Percentiles rank a stretch among this genome's conserved stretches.
phyloP scores from a whole-genome alignment of 371 early-diverging fungal species.

The Parasitella parasitica region DNA sequence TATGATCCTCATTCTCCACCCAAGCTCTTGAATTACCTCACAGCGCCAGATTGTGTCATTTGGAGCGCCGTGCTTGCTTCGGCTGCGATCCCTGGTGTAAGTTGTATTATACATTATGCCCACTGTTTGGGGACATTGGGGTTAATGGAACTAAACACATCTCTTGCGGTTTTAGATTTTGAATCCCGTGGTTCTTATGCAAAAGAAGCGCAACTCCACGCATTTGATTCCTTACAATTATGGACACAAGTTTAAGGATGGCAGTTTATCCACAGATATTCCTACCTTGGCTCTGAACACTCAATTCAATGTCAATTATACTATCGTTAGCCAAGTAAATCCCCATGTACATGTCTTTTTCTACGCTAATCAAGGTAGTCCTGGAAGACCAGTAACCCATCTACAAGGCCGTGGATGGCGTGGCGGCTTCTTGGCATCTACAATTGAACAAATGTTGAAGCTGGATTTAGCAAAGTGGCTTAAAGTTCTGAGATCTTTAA shows the following conservation, averaged over 20 bases:
- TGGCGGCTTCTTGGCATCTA: slow-evolving; percentile 85
- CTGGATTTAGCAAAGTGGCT: slow-evolving; percentile 89
- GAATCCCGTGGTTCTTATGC: slow-evolving; percentile 78
- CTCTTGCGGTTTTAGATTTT: slow-evolving; percentile 57
- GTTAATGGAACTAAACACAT: background rate
- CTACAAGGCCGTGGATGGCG: slow-evolving; percentile 66
- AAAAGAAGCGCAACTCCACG: slow-evolving; percentile 65
- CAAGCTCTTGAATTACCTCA: slow-evolving; percentile 84
- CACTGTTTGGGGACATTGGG: slow-evolving; percentile 9
- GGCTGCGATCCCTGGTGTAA: slow-evolving; percentile 54
- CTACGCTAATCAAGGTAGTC: slow-evolving; percentile 72
- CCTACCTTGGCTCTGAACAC: slow-evolving; percentile 73
- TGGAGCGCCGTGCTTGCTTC: slow-evolving; percentile 74
- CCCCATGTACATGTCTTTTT: slow-evolving; percentile 89
- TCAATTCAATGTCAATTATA: slow-evolving; percentile 85
- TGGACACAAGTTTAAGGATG: slow-evolving; percentile 86
- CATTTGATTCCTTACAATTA: slow-evolving; percentile 73
- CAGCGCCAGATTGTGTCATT: slow-evolving; percentile 87
- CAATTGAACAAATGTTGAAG: slow-evolving; percentile 77
- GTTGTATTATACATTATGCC: background rate
- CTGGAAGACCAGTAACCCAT: slow-evolving; percentile 71
- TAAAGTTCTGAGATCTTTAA: slow-evolving; percentile 73
- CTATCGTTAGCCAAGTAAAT: slow-evolving; percentile 89
- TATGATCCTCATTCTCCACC: slow-evolving; percentile 79
- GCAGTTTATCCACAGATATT: slow-evolving; percentile 85